These are phyloP conservation scores for Mallotus repandus DNA, from an alignment of 441 rosid species.

Conservation along the genomic window DNA sequence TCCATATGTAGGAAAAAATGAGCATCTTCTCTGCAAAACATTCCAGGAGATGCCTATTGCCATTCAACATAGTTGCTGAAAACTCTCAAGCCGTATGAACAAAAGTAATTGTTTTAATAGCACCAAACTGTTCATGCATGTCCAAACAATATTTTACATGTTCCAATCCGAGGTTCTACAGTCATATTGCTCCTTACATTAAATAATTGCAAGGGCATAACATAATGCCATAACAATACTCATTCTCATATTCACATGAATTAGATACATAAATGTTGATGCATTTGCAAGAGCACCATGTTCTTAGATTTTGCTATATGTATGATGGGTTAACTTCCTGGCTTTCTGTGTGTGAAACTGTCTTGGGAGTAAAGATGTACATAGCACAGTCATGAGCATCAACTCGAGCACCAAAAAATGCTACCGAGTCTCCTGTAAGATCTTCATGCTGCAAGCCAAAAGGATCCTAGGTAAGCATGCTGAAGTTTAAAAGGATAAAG, in stretches of 20 bases:
- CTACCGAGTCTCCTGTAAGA: slow-evolving; percentile 43
- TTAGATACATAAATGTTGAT: not conserved
- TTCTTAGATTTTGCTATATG: not conserved
- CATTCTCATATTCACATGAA: not conserved
- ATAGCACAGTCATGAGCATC: slow-evolving; percentile 67
- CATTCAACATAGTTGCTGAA: not conserved
- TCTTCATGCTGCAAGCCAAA: slow-evolving; percentile 50
- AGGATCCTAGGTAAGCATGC: not conserved
- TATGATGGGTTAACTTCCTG: not conserved
- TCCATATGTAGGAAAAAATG: not conserved
- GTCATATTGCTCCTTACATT: not conserved
- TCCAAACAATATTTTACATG: not conserved
- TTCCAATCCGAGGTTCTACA: not conserved
- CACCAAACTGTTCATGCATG: not conserved
- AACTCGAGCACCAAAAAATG: slow-evolving; percentile 58
- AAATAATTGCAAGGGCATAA: not conserved
- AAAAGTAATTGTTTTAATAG: not conserved
- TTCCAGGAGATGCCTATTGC: not conserved
- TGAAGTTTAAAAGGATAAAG: not conserved
- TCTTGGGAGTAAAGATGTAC: slow-evolving; percentile 59
- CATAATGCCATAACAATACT: not conserved
- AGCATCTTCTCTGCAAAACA: not conserved
- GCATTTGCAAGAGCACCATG: not conserved
- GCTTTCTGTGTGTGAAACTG: not conserved
- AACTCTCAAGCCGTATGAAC: too few relatives aligned